These are phyloP conservation scores for Aspergillus uvarum DNA, from an alignment of 2,329 filamentous ascomycete genomes.

Conservation along the genomic window DNA sequence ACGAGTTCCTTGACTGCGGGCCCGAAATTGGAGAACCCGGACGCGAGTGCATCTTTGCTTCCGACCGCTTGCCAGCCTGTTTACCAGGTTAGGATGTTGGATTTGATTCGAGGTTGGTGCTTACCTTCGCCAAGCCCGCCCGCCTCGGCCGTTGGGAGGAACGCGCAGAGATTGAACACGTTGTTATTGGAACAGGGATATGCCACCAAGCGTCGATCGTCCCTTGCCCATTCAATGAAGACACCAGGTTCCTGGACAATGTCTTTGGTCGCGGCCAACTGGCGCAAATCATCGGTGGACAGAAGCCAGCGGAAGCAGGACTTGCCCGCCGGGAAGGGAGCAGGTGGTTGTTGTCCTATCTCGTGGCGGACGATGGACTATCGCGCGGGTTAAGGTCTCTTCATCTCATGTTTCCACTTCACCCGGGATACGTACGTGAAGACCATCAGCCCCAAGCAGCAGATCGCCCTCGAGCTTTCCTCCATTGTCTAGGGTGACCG, in stretches of 20 bases:
- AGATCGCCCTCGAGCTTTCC: conserved; percentile 22
- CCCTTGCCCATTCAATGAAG: conserved; percentile 44
- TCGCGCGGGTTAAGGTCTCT: background rate
- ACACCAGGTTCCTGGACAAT: conserved; percentile 30
- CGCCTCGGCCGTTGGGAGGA: conserved; percentile 46
- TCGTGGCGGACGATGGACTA: conserved; percentile 24
- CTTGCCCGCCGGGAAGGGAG: conserved; percentile 23
- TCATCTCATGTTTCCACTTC: no score
- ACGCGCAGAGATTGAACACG: conserved; percentile 50
- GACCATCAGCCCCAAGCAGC: conserved; percentile 28
- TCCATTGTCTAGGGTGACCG: conserved; percentile 23
- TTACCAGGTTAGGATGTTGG: background rate
- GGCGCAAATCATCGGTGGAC: conserved; percentile 15
- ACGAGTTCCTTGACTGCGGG: conserved; percentile 19
- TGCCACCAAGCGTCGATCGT: conserved; percentile 46
- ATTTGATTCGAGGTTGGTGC: background rate
- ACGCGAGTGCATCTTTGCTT: conserved; percentile 16
- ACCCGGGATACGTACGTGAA: conserved; percentile 17
- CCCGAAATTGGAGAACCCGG: conserved; percentile 21
- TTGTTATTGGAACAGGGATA: conserved; percentile 49
- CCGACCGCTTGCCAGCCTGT: conserved; percentile 24
- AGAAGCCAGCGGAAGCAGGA: conserved; percentile 31
- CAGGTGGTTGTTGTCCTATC: conserved; percentile 19
- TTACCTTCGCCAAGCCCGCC: conserved; percentile 21
- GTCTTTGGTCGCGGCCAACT: conserved; percentile 10